These are phyloP conservation scores for Nymphaea thermarum DNA, from an alignment of 164 flowering plant genomes.

Conservation along the genomic window DNA sequence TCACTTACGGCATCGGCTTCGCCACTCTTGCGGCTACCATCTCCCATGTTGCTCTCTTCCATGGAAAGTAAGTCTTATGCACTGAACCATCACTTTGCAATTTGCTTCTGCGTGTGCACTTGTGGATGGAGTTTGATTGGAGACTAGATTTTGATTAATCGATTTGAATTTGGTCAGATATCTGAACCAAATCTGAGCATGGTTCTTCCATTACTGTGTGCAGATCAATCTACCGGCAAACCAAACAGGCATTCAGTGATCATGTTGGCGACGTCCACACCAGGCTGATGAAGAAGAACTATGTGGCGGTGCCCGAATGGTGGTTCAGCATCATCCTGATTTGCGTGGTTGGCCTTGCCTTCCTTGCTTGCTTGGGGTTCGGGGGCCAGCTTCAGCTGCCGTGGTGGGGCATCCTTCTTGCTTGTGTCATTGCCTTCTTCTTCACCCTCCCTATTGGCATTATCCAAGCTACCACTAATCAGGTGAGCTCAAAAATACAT, in stretches of 20 bases:
- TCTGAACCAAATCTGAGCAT: too few relatives aligned
- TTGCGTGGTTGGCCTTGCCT: conserved; percentile 21
- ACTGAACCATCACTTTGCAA: background rate
- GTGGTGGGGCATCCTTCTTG: conserved; percentile 73
- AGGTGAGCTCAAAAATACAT: conserved; percentile 15
- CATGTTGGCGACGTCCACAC: conserved; percentile 23
- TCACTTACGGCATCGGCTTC: conserved; percentile 38
- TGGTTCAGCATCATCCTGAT: conserved; percentile 47
- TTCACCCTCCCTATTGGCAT: conserved; percentile 77
- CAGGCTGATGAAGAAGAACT: conserved; percentile 68
- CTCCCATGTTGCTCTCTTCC: conserved; percentile 56
- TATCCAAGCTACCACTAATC: conserved; percentile 66
- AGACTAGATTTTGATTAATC: too few relatives aligned
- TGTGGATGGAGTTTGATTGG: too few relatives aligned
- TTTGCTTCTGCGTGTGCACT: background rate
- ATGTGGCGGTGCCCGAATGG: conserved; percentile 63
- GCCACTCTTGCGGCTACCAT: conserved; percentile 41
- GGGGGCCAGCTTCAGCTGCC: conserved; percentile 65
- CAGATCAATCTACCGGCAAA: conserved; percentile 6
- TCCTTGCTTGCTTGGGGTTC: conserved; percentile 56
- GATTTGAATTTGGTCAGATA: too few relatives aligned
- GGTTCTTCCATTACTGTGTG: too few relatives aligned
- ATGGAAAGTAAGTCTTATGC: conserved; percentile 14
- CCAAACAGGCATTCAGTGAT: background rate
- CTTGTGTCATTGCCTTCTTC: conserved; percentile 38